Percentiles rank a stretch among this genome's conserved stretches.
These are phyloP conservation scores for Puya raimondii DNA, from an alignment of 176 grass and related monocot genomes.

Conservation along the genomic window DNA sequence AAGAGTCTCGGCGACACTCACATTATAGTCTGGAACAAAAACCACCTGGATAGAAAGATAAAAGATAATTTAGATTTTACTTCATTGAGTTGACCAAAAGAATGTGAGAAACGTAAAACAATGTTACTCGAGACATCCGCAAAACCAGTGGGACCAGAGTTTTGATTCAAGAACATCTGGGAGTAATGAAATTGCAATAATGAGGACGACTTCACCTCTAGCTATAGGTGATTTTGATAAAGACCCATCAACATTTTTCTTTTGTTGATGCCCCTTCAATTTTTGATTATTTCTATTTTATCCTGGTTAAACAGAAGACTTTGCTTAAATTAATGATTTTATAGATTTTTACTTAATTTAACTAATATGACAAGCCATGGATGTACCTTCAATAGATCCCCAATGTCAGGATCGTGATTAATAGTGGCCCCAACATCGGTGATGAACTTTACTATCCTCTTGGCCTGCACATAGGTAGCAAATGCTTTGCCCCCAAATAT, in stretches of 20 bases:
- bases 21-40: conserved; percentile 98
- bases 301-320: too few relatives aligned
- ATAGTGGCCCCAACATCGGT: conserved; percentile 83
- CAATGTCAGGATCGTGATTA: conserved; percentile 91
- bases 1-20: conserved; percentile 79
- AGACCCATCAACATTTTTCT: too few relatives aligned
- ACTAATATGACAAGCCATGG: not conserved
- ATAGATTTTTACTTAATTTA: too few relatives aligned
- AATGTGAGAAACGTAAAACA: not conserved
- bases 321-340: too few relatives aligned
- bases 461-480: conserved; percentile 93
- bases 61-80: conserved; percentile 8
- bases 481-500: conserved; percentile 99
- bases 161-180: too few relatives aligned
- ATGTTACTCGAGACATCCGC: not conserved
- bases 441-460: conserved; percentile 97
- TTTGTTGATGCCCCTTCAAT: too few relatives aligned
- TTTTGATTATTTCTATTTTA: too few relatives aligned
- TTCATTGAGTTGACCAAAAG: conserved; percentile 14
- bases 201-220: too few relatives aligned
- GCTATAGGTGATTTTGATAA: too few relatives aligned
- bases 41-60: conserved; percentile 67
- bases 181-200: too few relatives aligned
- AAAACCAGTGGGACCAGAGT: too few relatives aligned
- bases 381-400: conserved; percentile 89